Evolutionary conservation across 192 early-diverging fungal genomes (phyloP).

Genomic region (Neocallimastix lanati): DNA sequence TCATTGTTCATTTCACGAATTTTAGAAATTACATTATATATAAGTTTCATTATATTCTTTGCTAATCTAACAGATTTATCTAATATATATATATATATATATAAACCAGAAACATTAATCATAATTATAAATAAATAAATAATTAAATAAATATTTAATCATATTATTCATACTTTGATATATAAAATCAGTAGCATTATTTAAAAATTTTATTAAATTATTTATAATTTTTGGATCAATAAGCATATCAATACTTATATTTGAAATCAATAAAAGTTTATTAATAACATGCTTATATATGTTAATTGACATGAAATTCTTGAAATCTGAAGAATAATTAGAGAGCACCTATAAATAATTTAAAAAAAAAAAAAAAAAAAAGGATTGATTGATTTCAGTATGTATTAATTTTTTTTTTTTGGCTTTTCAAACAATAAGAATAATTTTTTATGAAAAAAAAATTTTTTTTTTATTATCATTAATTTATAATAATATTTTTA

Average conservation of each 20-base stretch:
- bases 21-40: not conserved
- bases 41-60: not conserved
- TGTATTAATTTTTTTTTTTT: too few species aligned
- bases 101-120: too few species aligned
- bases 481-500: not conserved
- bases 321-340: not conserved
- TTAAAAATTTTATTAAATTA: not conserved
- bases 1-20: not conserved
- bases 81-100: not conserved
- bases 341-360: not conserved
- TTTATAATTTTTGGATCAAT: not conserved
- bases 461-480: too few species aligned
- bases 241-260: not conserved
- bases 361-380: not conserved
- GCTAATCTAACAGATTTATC: not conserved
- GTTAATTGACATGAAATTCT: not conserved
- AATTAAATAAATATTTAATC: too few species aligned
- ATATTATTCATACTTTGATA: not conserved
- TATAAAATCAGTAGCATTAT: not conserved
- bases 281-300: not conserved
- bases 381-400: too few species aligned
- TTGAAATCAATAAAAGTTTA: not conserved
- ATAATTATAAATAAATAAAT: too few species aligned
- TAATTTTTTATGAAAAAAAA: too few species aligned
- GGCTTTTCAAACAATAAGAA: too few species aligned